Evolutionary conservation across 177 flowering plant species (phyloP).

Genomic region (Vitis hybrid): DNA sequence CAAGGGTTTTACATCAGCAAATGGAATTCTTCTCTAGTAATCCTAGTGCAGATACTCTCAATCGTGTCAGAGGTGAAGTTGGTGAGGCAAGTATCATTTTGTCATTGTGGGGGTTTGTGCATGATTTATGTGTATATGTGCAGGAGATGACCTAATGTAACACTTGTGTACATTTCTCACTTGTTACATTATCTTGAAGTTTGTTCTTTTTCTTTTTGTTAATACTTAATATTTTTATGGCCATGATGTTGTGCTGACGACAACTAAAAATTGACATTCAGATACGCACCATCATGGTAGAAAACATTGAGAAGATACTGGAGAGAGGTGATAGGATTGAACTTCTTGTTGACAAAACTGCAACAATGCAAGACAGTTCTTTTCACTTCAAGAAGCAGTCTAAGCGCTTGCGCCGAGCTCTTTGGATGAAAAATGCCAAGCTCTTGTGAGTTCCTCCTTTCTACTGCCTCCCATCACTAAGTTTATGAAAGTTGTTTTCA

Average conservation of each 20-base stretch:
- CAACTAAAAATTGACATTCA: conserved; percentile 25
- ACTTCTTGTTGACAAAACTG: conserved; percentile 95
- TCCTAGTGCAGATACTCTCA: conserved; percentile 88
- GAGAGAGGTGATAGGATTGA: conserved; percentile 97
- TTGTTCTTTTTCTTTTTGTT: neutral
- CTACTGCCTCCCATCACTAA: neutral
- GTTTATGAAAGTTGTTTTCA: neutral
- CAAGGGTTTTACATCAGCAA: conserved; percentile 94
- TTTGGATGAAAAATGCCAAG: conserved; percentile 97
- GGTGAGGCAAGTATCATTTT: conserved; percentile 66
- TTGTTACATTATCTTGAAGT: neutral
- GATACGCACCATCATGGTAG: conserved; percentile 94
- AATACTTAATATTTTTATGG: neutral
- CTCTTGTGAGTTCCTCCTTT: conserved; percentile 66
- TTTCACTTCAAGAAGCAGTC: conserved; percentile 96
- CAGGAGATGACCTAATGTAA: neutral
- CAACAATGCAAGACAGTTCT: conserved; percentile 94
- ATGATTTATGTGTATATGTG: neutral
- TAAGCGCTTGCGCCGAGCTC: conserved; percentile 82
- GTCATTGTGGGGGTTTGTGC: neutral
- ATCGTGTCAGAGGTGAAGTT: conserved; percentile 92
- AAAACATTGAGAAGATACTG: conserved; percentile 91
- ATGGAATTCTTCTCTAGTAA: conserved; percentile 96
- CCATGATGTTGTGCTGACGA: conserved; percentile 13
- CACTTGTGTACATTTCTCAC: neutral